phyloP scores from a whole-genome alignment of 129 eudicot genomes.

The Heracleum sosnowskyi region DNA sequence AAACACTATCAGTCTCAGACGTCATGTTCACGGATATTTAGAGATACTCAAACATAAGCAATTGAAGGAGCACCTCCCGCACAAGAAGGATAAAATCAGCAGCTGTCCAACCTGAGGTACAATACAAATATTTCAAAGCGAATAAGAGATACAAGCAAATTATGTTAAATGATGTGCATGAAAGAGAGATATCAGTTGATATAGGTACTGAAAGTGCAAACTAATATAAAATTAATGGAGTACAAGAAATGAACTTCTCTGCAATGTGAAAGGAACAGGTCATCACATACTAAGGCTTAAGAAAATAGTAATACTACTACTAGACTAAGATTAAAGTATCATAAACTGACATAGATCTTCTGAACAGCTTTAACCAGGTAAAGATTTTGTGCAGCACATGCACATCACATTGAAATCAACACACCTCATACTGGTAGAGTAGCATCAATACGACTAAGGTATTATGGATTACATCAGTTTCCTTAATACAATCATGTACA shows the following conservation, averaged over 20 bases:
- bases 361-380: neutral
- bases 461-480: neutral
- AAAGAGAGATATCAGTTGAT: neutral
- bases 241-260: neutral
- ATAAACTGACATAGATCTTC: neutral
- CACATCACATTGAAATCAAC: neutral
- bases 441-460: neutral
- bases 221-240: neutral
- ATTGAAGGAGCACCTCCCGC: constrained; percentile 46
- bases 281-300: neutral
- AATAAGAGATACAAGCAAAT: neutral
- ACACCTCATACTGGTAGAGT: neutral
- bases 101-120: constrained; percentile 64
- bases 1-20: constrained; percentile 6
- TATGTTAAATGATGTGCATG: neutral
- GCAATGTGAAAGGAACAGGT: neutral
- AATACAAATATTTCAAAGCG: neutral
- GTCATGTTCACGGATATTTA: neutral
- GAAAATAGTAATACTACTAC: neutral
- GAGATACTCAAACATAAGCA: neutral
- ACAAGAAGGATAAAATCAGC: constrained; percentile 58
- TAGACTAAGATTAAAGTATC: neutral
- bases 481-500: neutral
- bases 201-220: neutral
- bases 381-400: neutral